Base-by-base conservation (phyloP, 1,284 basidiomycete species). In the Leccinum fallax region DNA sequence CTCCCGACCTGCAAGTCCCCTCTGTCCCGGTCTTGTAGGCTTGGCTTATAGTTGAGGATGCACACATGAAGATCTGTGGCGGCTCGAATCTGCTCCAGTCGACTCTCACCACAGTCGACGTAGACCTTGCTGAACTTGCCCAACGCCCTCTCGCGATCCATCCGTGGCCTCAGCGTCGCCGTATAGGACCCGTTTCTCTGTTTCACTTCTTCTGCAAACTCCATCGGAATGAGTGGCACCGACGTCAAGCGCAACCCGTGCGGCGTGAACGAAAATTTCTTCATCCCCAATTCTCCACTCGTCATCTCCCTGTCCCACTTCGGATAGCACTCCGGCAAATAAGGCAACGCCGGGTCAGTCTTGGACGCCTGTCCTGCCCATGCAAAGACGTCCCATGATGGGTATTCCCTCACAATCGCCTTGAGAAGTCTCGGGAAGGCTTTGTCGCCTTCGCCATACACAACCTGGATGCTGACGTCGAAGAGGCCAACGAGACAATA, bases 401-500 rank as follows among this genome's bases (percentile, higher is more conserved):
- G 52, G 15, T 72, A 55, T 2, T 52, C 56, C 2, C 19, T 40
- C 13, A 61, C 51, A 21, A 74, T 63, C 5, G 57, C 66, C 30
- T 65, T 61, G 13, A 69, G 46, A 8, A 74, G 61, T 52, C 63
- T 61, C 6, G 61, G 61, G 43, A 71, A 73, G 0, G 70, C 71
- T 24, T 38, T 62, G n/a, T 69, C 66, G 21, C 70, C 70, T 43
- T 71, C 73, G 1, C 70, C 68, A 16, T 72, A 72, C 7, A 61
- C 51, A 53, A 70, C 59, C 3, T 62, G 38, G 7, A 62, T 55
- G 56, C 60, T 53, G 49, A 51, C 49, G 21, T 61, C 55, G 30
- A 72, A 72, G 40, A 74, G 52, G 21, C 71, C 70, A 8, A 60
- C 57, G 9, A 72, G 63, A 7, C 55, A 67, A 34, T 72, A 74